A percentile compares a stretch with the other conserved stretches of the same genome.
phyloP scores from a whole-genome alignment of 164 flowering plant species.

The Echeveria elegans region DNA sequence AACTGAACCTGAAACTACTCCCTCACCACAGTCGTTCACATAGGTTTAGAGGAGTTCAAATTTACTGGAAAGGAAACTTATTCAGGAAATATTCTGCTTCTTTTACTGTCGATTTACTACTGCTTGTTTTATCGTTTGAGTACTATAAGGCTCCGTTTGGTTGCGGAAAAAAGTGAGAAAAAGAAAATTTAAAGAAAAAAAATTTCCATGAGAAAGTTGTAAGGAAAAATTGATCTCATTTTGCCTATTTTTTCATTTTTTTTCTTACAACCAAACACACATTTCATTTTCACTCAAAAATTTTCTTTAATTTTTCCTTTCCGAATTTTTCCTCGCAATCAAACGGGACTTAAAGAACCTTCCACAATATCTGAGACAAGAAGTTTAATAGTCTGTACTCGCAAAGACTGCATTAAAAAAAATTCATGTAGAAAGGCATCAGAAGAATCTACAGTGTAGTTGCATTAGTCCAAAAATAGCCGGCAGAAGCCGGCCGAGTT shows the following conservation, averaged over 20 bases:
- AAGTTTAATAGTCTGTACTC: background rate
- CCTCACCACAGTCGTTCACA: background rate
- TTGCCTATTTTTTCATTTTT: too few relatives aligned
- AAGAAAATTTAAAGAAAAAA: too few relatives aligned
- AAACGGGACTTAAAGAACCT: background rate
- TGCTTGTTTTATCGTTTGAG: background rate
- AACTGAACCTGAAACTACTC: too few relatives aligned
- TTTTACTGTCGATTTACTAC: background rate
- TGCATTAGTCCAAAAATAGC: slow-evolving; percentile 12
- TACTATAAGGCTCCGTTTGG: too few relatives aligned
- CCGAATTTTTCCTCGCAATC: too few relatives aligned
- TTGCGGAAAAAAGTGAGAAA: too few relatives aligned
- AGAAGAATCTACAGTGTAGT: background rate
- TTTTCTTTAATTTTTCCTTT: too few relatives aligned
- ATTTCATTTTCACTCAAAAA: too few relatives aligned
- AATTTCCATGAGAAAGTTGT: too few relatives aligned
- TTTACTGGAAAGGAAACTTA: background rate
- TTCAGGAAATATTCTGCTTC: background rate
- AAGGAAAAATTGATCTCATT: too few relatives aligned
- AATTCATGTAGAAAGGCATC: background rate
- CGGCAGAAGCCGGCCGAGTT: slow-evolving; percentile 20
- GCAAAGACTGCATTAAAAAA: background rate
- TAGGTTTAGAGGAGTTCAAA: background rate
- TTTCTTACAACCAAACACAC: too few relatives aligned
- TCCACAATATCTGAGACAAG: background rate